phyloP scores from a whole-genome alignment of 2,329 filamentous ascomycete species.

The Neopestalotiopsis sp. region DNA sequence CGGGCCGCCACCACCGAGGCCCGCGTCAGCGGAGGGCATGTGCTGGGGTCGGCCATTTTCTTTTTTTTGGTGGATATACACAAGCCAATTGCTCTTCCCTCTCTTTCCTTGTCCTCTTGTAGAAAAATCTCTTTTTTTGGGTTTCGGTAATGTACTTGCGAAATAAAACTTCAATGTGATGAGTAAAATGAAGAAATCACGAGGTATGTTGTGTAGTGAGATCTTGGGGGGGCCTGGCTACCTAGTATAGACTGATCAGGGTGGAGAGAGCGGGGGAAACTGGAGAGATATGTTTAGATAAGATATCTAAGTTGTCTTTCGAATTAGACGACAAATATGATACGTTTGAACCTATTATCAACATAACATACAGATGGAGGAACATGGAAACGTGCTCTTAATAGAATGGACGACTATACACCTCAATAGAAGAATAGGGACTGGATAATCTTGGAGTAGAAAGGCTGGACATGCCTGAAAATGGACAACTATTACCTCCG shows the following conservation, averaged over 20 bases:
- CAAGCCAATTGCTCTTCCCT: no score
- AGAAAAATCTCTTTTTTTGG: no score
- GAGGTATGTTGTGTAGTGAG: not conserved
- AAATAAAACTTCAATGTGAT: not conserved
- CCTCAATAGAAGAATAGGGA: not conserved
- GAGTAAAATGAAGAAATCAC: not conserved
- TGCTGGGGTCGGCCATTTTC: conserved; percentile 59
- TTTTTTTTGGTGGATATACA: not conserved
- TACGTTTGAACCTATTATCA: not conserved
- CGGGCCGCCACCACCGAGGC: conserved; percentile 75
- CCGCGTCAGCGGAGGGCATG: conserved; percentile 71
- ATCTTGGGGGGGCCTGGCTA: not conserved
- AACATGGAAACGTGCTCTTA: not conserved
- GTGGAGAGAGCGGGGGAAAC: not conserved
- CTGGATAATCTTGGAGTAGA: not conserved
- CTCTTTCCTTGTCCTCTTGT: no score
- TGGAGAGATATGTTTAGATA: not conserved
- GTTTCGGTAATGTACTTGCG: not conserved
- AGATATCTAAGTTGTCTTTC: not conserved
- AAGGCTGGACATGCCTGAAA: not conserved
- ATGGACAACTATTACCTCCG: not conserved
- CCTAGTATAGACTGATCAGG: not conserved
- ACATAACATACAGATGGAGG: not conserved
- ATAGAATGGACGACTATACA: not conserved
- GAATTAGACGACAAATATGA: not conserved